Base-by-base conservation (phyloP, 306 rosid genomes). In the Quercus alba region DNA sequence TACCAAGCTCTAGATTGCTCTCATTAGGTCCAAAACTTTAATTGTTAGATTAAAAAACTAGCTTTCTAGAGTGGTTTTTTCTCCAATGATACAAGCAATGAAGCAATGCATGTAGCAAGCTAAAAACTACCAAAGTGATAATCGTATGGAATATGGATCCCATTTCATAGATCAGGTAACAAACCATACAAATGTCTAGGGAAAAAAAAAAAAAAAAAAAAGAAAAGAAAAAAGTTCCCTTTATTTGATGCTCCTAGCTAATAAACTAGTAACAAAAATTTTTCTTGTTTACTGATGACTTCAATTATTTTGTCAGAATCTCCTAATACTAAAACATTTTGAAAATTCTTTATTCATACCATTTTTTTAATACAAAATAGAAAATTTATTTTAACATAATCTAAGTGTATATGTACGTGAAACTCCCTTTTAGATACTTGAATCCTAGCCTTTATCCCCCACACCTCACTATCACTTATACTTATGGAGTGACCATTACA, bases 371-470 rank as follows among this genome's bases (percentile, higher is more conserved):
- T 28, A 3, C 31, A 3, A 28, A 0, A 28, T 3, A 28, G 0
- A 3, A 28, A 28, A 3, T 30, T 0, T 21, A 21, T 21, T 21
- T 1, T 21, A 21, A 21, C 1, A 21, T 21, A 21, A 21, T 21
- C 23, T 21, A 21, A 21, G 1, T 21, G 23, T 21, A 21, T 21
- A 21, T 21, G 23, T 21, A 21, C 23, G 5, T 4, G 1, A 0
- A 30, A 0, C 1, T 30, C 0, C 0, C 4, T 30, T 0, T 0
- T 30, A 30, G 33, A 30, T 0, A 30, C 33, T 30, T 30, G 4
- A 30, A 30, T 0, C 1, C 1, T 4, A 0, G 0, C 3, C 0
- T 28, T 28, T 28, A 2, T 28, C 33, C 0, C 5, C 1, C 5
- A 3, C 3, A 30, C 33, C 33, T 30, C 1, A 3, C 33, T 0